Conservation (phyloP, 2,329 filamentous ascomycete species). For the Exophiala aquamarina region DNA sequence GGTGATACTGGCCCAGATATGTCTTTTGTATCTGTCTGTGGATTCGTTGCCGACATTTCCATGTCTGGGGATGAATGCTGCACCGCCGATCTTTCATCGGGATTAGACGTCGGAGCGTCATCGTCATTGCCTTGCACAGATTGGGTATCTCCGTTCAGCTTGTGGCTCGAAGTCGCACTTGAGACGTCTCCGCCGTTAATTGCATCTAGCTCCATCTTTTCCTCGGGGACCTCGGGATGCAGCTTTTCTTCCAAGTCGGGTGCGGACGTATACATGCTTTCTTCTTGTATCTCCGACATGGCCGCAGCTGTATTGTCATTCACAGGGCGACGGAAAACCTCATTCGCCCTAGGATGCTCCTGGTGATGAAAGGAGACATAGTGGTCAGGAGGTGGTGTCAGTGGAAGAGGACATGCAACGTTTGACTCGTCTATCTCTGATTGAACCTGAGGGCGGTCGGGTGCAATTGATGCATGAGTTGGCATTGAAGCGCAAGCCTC, state of each 20-base stretch:
- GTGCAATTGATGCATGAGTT: constrained; percentile 23
- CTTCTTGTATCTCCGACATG: constrained; percentile 28
- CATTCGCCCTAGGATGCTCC: constrained; percentile 10
- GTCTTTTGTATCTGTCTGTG: not conserved
- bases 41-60: not conserved
- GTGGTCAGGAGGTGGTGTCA: constrained; percentile 22
- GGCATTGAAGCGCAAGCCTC: constrained; percentile 25
- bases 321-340: constrained; percentile 6
- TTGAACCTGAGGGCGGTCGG: constrained; percentile 10
- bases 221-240: constrained; percentile 3
- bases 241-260: constrained; percentile 12
- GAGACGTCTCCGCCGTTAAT: not conserved
- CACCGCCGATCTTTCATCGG: not conserved
- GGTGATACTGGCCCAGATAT: constrained; percentile 1
- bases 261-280: constrained; percentile 22
- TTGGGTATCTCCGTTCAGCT: constrained; percentile 4
- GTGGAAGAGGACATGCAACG: constrained; percentile 22
- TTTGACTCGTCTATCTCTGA: constrained; percentile 16
- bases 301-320: constrained; percentile 27
- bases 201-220: not conserved
- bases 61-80: not conserved
- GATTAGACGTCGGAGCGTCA: not conserved
- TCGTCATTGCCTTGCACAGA: not conserved
- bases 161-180: constrained; percentile 1
- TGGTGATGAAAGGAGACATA: constrained; percentile 10